Evolutionary conservation across 2,329 filamentous ascomycete genomes (phyloP).

Genomic region (Aspergillus nomiae): DNA sequence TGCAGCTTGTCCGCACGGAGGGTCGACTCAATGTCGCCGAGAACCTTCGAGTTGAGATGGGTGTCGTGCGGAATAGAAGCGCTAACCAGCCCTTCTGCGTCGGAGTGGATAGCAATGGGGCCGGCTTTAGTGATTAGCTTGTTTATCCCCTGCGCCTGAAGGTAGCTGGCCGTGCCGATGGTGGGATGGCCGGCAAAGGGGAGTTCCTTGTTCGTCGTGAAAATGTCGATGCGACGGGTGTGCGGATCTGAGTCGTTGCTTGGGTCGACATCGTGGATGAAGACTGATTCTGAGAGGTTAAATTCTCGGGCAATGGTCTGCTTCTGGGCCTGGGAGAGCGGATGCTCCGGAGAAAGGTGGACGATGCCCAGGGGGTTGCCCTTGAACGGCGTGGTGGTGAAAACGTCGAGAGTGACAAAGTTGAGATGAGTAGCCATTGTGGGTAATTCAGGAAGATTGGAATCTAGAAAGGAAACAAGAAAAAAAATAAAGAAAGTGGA

Average conservation of each 20-base stretch:
- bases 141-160: conserved; percentile 22
- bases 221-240: conserved; percentile 53
- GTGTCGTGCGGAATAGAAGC: not conserved
- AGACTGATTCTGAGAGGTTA: conserved; percentile 61
- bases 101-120: conserved; percentile 50
- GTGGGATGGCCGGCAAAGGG: conserved; percentile 63
- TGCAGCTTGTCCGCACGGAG: not conserved
- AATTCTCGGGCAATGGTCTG: conserved; percentile 59
- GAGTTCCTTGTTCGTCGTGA: conserved; percentile 53
- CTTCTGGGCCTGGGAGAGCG: conserved; percentile 51
- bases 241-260: conserved; percentile 2
- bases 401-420: conserved; percentile 40
- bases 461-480: too few relatives aligned
- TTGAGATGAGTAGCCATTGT: not conserved
- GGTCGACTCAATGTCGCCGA: not conserved
- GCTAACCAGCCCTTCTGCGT: not conserved
- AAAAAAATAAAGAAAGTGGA: too few relatives aligned
- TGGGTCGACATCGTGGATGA: conserved; percentile 44
- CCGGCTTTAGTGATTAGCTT: conserved; percentile 60
- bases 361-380: conserved; percentile 63
- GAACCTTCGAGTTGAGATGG: not conserved
- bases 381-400: conserved; percentile 42
- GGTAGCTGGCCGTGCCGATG: conserved; percentile 57
- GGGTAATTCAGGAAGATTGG: not conserved
- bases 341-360: conserved; percentile 37